Evolutionary conservation across 768 basidiomycete species (phyloP).

Genomic region (Pisolithus microcarpus): DNA sequence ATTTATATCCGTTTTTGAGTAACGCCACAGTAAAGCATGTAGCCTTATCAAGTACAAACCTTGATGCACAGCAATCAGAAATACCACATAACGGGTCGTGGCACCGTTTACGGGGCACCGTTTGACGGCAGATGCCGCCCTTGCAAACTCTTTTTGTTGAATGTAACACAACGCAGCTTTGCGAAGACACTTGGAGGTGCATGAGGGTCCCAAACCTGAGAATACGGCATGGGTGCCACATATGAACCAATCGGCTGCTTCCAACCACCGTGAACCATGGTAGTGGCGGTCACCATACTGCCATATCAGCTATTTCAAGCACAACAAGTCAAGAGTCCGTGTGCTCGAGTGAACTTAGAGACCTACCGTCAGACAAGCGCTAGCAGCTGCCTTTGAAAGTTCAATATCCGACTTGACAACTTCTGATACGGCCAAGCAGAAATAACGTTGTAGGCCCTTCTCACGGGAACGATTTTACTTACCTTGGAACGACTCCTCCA

Average conservation of each 20-base stretch:
- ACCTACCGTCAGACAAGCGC: conserved; percentile 69
- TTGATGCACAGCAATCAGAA: conserved; percentile 73
- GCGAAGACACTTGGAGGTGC: conserved; percentile 64
- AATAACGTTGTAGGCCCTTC: conserved; percentile 8
- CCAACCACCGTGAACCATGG: conserved; percentile 60
- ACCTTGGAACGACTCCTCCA: conserved; percentile 57
- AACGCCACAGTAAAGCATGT: conserved; percentile 10
- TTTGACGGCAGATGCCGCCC: conserved; percentile 62
- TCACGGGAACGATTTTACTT: conserved; percentile 24
- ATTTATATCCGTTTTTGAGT: conserved; percentile 10
- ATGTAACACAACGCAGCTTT: conserved; percentile 83
- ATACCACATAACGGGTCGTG: conserved; percentile 67
- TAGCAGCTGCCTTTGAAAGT: conserved; percentile 53
- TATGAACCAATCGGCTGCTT: conserved; percentile 80
- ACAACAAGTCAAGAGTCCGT: conserved; percentile 9
- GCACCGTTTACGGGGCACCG: conserved; percentile 71
- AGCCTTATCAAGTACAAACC: conserved; percentile 40
- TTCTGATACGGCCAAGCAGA: conserved; percentile 32
- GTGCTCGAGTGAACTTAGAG: conserved; percentile 11
- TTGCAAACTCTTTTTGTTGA: conserved; percentile 65
- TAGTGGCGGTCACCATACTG: conserved; percentile 80
- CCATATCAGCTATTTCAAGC: conserved; percentile 60
- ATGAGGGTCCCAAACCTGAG: conserved; percentile 42
- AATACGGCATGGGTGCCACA: conserved; percentile 66
- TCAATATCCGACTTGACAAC: conserved; percentile 52